phyloP scores from a whole-genome alignment of 2,329 filamentous ascomycete species.

The Pseudovirgaria hyperparasitica region DNA sequence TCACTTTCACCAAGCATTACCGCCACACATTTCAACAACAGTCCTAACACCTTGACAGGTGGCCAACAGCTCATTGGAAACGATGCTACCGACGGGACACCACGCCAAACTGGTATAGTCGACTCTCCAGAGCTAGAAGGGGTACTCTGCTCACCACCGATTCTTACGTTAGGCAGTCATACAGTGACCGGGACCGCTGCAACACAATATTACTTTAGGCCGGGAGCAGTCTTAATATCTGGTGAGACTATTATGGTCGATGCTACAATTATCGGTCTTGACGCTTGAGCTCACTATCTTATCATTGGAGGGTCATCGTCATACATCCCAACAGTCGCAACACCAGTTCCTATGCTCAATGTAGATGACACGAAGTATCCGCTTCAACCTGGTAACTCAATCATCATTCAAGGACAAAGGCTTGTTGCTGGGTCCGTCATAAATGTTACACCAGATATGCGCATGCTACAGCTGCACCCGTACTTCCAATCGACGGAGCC shows the following conservation, averaged over 20 bases:
- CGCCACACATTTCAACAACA: too few relatives aligned
- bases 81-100: too few relatives aligned
- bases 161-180: slow-evolving; percentile 27
- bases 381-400: slow-evolving; percentile 17
- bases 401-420: slow-evolving; percentile 8
- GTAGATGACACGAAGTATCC: slow-evolving; percentile 16
- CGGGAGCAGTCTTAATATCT: slow-evolving; percentile 23
- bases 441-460: slow-evolving; percentile 8
- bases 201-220: slow-evolving; percentile 30
- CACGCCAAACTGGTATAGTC: too few relatives aligned
- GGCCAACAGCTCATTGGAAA: too few relatives aligned
- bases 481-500: slow-evolving; percentile 5
- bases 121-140: too few relatives aligned
- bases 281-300: slow-evolving; percentile 23
- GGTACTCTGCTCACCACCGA: too few relatives aligned
- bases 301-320: slow-evolving; percentile 27
- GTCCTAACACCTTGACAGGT: too few relatives aligned
- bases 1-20: too few relatives aligned
- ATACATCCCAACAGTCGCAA: slow-evolving; percentile 12
- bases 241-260: slow-evolving; percentile 26
- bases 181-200: slow-evolving; percentile 32
- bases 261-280: slow-evolving; percentile 29
- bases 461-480: slow-evolving; percentile 5
- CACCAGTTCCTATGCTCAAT: slow-evolving; percentile 14
- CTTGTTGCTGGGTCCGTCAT: slow-evolving; percentile 12